Evolutionary conservation across 805 yeast species (phyloP), one percentile per base, ranked within the genome.

Genomic region (Metahyphopichia silvanorum): DNA sequence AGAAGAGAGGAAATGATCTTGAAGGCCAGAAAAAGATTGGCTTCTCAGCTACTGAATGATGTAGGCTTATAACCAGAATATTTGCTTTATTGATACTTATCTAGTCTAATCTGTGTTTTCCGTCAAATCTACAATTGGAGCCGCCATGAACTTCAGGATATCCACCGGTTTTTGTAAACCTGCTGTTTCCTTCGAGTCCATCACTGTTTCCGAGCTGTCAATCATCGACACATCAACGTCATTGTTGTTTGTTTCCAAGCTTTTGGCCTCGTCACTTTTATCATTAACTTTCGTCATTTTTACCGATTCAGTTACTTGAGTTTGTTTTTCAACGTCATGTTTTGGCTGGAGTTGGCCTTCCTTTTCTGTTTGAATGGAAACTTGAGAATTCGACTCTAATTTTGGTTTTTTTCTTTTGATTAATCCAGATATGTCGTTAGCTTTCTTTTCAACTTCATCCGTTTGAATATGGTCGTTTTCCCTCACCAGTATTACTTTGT

Each of bases 21-120:
- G 25, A 53, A 51, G 18, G 73, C 73, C 2, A 52, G 73, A 37
- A 55, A 49, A 38, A 71, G 81, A 51, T 62, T 86, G 54, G 75
- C 60, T 25, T 35, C 51, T 19, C 63, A 57, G 33, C 51, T 63
- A 40, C 39, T 46, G 20, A 20, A 27, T 25, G 27, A 25, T 8
- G 11, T 25, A 25, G 13, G 16, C 9, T 24, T 8, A 20, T 10
- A 10, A 20, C n/a, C n/a, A n/a, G n/a, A n/a, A n/a, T n/a, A n/a
- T n/a, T 10, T 20, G 21, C 7, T 20, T 20, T 8, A 20, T 8
- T 20, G 7, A 20, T 10, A 20, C 21, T 20, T 20, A 20, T 8
- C 10, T 20, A 20, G 10, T 20, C 7, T 20, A 20, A 7, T n/a
- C n/a, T n/a, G n/a, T n/a, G n/a, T n/a, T n/a, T n/a, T n/a, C n/a